phyloP scores from a whole-genome alignment of 257 asterid genomes.

The Capsicum chinense region DNA sequence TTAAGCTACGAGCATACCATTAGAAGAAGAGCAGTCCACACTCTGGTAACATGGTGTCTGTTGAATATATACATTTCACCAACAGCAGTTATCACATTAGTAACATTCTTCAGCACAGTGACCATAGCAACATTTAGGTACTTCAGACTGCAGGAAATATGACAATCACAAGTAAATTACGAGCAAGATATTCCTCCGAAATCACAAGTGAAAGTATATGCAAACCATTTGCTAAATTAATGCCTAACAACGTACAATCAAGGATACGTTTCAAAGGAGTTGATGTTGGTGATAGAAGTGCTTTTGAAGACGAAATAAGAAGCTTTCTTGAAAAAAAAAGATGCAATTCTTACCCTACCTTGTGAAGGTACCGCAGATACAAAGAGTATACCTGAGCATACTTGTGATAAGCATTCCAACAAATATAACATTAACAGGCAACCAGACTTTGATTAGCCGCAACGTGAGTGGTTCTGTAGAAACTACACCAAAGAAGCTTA shows the following conservation, averaged over 20 bases:
- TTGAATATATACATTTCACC: constrained; percentile 94
- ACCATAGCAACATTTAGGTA: constrained; percentile 97
- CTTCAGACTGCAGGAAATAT: constrained; percentile 62
- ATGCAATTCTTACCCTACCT: background rate
- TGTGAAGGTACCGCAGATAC: background rate
- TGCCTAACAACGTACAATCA: background rate
- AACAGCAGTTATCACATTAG: constrained; percentile 95
- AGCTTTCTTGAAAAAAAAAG: background rate
- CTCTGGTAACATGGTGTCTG: constrained; percentile 85
- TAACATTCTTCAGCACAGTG: constrained; percentile 93
- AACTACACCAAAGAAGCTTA: constrained; percentile 66
- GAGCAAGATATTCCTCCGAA: background rate
- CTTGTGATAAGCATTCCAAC: constrained; percentile 96
- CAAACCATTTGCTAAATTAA: background rate
- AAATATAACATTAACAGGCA: constrained; percentile 86
- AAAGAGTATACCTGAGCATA: constrained; percentile 77
- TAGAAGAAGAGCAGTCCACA: constrained; percentile 92
- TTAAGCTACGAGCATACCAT: constrained; percentile 58
- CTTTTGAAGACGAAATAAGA: background rate
- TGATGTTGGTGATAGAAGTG: background rate
- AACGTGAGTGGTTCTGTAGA: constrained; percentile 85
- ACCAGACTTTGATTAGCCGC: constrained; percentile 87
- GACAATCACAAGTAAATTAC: background rate
- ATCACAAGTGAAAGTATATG: background rate
- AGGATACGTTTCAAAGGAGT: background rate